phyloP scores from a whole-genome alignment of 2,329 filamentous ascomycete genomes.

The Cladophialophora psammophila region DNA sequence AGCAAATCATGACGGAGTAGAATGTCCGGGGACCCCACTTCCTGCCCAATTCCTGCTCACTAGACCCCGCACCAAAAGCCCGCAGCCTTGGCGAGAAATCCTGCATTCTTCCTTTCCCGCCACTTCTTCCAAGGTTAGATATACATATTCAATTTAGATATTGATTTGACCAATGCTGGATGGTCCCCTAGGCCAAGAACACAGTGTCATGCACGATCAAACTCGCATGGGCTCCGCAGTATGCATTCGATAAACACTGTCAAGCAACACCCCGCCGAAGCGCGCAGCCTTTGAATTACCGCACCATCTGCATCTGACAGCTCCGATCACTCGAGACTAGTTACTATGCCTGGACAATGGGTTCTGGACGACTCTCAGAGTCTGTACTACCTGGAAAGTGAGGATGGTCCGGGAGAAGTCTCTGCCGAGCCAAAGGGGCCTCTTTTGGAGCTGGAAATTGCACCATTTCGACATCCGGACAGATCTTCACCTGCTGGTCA shows the following conservation, averaged over 20 bases:
- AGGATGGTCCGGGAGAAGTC: slow-evolving; percentile 1
- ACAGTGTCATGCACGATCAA: neutral
- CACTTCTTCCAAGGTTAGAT: neutral
- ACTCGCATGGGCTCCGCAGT: neutral
- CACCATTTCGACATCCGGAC: neutral
- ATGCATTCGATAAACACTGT: neutral
- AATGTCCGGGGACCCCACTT: neutral
- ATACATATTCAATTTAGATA: neutral
- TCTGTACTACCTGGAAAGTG: slow-evolving; percentile 15
- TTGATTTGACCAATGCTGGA: neutral
- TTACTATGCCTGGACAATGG: slow-evolving; percentile 20
- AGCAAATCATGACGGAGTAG: neutral
- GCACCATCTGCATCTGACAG: neutral
- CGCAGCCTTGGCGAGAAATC: slow-evolving; percentile 1
- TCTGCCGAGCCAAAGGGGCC: neutral
- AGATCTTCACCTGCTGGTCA: neutral
- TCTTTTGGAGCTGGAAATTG: neutral
- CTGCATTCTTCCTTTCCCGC: neutral
- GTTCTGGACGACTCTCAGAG: slow-evolving; percentile 20
- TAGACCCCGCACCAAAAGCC: neutral
- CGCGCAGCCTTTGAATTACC: neutral
- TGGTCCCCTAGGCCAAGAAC: neutral
- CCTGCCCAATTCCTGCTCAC: too few relatives aligned
- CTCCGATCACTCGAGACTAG: neutral
- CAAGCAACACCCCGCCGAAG: neutral